phyloP scores from a whole-genome alignment of 1,284 basidiomycete genomes.

The Trichosporon faecale region DNA sequence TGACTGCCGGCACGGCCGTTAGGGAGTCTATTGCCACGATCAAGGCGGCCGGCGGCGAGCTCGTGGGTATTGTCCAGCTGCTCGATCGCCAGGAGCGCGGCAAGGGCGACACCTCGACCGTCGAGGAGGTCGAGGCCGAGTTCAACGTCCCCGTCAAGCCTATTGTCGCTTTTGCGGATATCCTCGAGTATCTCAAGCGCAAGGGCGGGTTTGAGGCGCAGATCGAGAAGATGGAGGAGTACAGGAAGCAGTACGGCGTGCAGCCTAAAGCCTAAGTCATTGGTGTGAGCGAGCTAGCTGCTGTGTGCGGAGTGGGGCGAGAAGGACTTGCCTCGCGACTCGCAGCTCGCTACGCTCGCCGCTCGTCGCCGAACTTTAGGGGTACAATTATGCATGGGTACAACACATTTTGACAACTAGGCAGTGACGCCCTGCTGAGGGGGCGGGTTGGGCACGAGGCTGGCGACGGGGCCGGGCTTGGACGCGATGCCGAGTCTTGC shows the following conservation, averaged over 20 bases:
- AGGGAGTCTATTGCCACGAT: conserved; percentile 75
- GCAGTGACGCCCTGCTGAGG: conserved; percentile 16
- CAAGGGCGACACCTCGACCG: conserved; percentile 62
- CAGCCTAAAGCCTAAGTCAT: conserved; percentile 18
- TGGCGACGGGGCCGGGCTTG: conserved; percentile 20
- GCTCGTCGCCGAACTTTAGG: background rate
- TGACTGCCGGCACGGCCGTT: conserved; percentile 92
- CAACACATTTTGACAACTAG: conserved; percentile 11
- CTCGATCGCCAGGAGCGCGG: conserved; percentile 89
- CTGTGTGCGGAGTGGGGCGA: no score
- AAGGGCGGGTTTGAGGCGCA: conserved; percentile 64
- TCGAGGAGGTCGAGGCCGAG: conserved; percentile 77
- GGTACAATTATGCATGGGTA: conserved; percentile 11
- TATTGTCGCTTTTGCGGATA: conserved; percentile 74
- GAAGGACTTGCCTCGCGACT: no score
- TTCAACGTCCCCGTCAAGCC: conserved; percentile 69
- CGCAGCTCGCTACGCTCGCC: background rate
- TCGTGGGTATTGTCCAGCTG: conserved; percentile 87
- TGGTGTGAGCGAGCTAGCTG: background rate
- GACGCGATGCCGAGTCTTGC: conserved; percentile 6
- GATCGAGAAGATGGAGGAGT: conserved; percentile 71
- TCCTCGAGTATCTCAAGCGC: conserved; percentile 76
- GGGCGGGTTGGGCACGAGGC: conserved; percentile 7
- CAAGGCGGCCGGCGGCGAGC: conserved; percentile 60
- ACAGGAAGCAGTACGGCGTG: conserved; percentile 74